Conservation (phyloP, 23 red algal species). For the Chondrus crispus region DNA sequence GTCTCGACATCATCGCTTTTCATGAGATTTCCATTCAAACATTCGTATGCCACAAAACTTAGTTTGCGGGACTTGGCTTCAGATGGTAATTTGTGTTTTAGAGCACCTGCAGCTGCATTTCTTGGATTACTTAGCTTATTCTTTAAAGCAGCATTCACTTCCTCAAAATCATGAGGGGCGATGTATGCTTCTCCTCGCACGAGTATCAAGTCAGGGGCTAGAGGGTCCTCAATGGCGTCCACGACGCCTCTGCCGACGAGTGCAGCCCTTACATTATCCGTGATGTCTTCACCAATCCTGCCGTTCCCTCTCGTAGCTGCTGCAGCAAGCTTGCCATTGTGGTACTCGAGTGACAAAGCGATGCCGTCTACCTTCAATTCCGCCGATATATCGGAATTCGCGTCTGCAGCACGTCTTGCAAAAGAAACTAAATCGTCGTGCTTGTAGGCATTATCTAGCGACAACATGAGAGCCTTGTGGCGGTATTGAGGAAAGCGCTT, state of each 20-base stretch:
- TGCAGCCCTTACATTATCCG: slow-evolving; percentile 50
- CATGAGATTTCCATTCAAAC: not conserved
- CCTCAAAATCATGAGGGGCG: slow-evolving; percentile 21
- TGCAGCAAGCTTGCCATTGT: not conserved
- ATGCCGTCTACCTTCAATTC: slow-evolving; percentile 81
- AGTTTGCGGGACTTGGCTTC: slow-evolving; percentile 38
- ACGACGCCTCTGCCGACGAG: slow-evolving; percentile 48
- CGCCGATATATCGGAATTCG: not conserved
- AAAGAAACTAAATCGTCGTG: slow-evolving; percentile 46
- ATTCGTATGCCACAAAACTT: slow-evolving; percentile 79
- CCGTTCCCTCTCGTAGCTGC: slow-evolving; percentile 73
- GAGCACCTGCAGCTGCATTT: slow-evolving; percentile 77
- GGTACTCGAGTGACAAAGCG: slow-evolving; percentile 61
- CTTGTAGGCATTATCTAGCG: slow-evolving; percentile 65
- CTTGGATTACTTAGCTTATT: slow-evolving; percentile 52
- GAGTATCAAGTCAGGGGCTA: slow-evolving; percentile 5
- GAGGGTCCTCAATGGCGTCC: not conserved
- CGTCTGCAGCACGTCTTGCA: slow-evolving; percentile 12
- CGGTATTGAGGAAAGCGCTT: slow-evolving; percentile 45
- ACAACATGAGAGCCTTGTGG: slow-evolving; percentile 62
- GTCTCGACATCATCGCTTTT: not conserved
- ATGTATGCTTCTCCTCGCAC: slow-evolving; percentile 80
- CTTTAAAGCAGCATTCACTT: slow-evolving; percentile 48
- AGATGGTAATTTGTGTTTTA: slow-evolving; percentile 59
- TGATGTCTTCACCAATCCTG: slow-evolving; percentile 63